Conservation (phyloP, 192 early-diverging fungal species). For the Kickxella alabastrina region DNA sequence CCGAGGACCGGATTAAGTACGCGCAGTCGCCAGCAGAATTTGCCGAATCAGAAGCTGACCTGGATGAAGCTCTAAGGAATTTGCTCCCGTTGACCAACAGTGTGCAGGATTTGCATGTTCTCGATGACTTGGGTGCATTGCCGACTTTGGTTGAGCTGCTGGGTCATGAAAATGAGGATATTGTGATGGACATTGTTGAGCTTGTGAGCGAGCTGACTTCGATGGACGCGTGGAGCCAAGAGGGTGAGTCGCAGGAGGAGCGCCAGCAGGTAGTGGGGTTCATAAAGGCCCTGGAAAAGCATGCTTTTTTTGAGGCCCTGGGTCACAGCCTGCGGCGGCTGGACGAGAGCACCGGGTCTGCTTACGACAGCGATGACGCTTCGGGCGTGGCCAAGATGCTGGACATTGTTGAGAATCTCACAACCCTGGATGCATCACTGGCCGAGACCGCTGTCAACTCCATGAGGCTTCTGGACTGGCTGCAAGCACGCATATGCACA, state of each 20-base stretch:
- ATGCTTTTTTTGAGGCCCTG: conserved; percentile 69
- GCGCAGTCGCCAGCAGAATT: conserved; percentile 61
- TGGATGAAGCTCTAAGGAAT: conserved; percentile 84
- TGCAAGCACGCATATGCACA: conserved; percentile 58
- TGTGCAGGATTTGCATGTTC: conserved; percentile 67
- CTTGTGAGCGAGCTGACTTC: conserved; percentile 89
- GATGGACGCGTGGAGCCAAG: conserved; percentile 74
- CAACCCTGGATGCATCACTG: conserved; percentile 65
- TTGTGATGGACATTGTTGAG: conserved; percentile 77
- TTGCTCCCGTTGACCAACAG: conserved; percentile 72
- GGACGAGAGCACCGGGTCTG: conserved; percentile 58
- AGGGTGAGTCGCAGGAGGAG: conserved; percentile 56
- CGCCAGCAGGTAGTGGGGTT: conserved; percentile 60
- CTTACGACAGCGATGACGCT: conserved; percentile 64
- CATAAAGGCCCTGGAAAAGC: conserved; percentile 62
- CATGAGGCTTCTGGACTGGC: conserved; percentile 72
- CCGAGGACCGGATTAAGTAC: conserved; percentile 78
- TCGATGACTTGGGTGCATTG: conserved; percentile 67
- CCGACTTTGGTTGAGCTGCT: conserved; percentile 70
- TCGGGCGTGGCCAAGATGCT: conserved; percentile 83
- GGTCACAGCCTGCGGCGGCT: conserved; percentile 77
- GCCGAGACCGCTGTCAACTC: conserved; percentile 61
- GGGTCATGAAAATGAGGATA: conserved; percentile 93
- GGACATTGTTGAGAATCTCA: conserved; percentile 82
- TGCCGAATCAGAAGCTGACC: conserved; percentile 92